These are phyloP conservation scores for Jamesozyma lodderae DNA, from an alignment of 805 yeast species.

Conservation along the genomic window DNA sequence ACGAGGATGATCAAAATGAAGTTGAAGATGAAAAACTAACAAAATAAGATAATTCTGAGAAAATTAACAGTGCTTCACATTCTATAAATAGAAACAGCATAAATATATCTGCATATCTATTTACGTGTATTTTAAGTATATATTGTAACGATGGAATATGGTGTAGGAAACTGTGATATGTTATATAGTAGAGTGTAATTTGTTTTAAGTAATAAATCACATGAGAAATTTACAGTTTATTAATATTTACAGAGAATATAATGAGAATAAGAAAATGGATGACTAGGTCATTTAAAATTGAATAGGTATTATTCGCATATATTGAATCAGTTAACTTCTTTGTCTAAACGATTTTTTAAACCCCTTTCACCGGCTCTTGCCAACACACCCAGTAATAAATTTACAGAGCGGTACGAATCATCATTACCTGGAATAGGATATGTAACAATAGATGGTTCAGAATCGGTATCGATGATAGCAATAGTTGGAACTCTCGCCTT, in stretches of 20 bases:
- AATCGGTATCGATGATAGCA: constrained; percentile 89
- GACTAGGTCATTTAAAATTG: not conserved
- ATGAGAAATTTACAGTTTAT: too few species aligned
- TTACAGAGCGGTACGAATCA: constrained; percentile 74
- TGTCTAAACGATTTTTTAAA: constrained; percentile 43
- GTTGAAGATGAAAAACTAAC: not conserved
- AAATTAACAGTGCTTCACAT: too few species aligned
- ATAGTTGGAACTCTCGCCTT: constrained; percentile 81
- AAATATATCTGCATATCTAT: too few species aligned
- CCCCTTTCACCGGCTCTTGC: constrained; percentile 83
- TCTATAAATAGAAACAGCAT: too few species aligned
- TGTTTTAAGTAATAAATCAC: too few species aligned
- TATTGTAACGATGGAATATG: too few species aligned
- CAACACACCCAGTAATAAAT: constrained; percentile 72
- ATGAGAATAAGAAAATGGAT: not conserved
- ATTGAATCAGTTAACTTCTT: too few species aligned
- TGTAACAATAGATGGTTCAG: constrained; percentile 81
- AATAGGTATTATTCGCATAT: not conserved
- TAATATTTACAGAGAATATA: too few species aligned
- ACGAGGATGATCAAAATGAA: constrained; percentile 14
- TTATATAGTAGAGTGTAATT: too few species aligned
- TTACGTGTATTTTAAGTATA: too few species aligned
- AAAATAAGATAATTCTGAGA: too few species aligned
- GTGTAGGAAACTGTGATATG: too few species aligned
- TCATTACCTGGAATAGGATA: constrained; percentile 97